These are phyloP conservation scores for Punica granatum DNA, from an alignment of 345 rosid species.

Conservation along the genomic window DNA sequence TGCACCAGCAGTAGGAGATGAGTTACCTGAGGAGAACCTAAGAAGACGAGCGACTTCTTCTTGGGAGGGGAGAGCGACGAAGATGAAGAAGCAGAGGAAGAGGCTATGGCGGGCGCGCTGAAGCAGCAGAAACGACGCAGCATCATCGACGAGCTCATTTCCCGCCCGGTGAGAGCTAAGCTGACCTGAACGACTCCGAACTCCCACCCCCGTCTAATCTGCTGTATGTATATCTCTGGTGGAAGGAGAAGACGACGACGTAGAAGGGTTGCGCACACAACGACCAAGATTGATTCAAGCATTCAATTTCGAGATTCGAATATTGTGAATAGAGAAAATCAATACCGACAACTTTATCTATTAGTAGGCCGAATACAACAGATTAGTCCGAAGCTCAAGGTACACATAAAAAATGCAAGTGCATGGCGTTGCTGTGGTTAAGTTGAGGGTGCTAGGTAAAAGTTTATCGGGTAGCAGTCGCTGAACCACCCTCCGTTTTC, in stretches of 20 bases:
- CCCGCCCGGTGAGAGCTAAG: neutral
- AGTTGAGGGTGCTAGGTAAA: neutral
- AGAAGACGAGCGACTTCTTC: conserved; percentile 74
- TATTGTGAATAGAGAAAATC: too few relatives aligned
- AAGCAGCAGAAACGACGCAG: conserved; percentile 61
- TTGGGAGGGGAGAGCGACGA: conserved; percentile 24
- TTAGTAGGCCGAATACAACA: too few relatives aligned
- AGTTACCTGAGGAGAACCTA: conserved; percentile 85
- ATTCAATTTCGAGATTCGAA: too few relatives aligned
- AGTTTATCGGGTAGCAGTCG: too few relatives aligned
- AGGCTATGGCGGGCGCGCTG: conserved; percentile 13
- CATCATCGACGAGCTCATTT: conserved; percentile 2
- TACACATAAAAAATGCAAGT: too few relatives aligned
- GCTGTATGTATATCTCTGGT: neutral
- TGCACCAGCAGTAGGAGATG: neutral
- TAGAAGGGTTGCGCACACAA: too few relatives aligned
- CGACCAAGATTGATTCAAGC: too few relatives aligned
- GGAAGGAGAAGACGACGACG: too few relatives aligned
- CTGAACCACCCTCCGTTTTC: too few relatives aligned
- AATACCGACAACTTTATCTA: too few relatives aligned
- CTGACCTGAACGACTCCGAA: neutral
- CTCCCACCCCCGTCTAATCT: neutral
- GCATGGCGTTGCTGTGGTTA: neutral
- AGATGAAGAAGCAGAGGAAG: conserved; percentile 7
- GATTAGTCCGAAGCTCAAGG: too few relatives aligned